phyloP scores from a whole-genome alignment of 2,329 filamentous ascomycete genomes.

The Hortaea werneckii region DNA sequence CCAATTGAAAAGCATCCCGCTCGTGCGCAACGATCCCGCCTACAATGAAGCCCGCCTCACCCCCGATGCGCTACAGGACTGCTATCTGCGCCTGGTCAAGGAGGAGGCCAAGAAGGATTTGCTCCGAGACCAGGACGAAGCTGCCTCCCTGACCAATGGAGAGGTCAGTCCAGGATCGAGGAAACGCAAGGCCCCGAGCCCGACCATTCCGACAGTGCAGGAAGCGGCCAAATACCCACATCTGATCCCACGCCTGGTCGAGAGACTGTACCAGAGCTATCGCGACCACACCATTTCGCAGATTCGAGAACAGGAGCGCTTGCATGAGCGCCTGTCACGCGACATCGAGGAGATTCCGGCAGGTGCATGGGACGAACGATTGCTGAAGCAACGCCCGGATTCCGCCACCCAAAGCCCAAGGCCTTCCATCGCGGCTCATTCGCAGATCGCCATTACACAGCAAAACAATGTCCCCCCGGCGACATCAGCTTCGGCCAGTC shows the following conservation, averaged over 20 bases:
- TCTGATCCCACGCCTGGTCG: slow-evolving; percentile 59
- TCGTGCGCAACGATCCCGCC: slow-evolving; percentile 57
- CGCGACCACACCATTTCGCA: slow-evolving; percentile 57
- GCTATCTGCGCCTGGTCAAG: slow-evolving; percentile 66
- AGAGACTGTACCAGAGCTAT: slow-evolving; percentile 66
- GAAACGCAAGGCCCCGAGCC: slow-evolving; percentile 65
- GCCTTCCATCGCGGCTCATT: slow-evolving; percentile 15
- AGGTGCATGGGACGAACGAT: slow-evolving; percentile 42
- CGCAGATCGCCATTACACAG: slow-evolving; percentile 8
- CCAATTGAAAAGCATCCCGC: slow-evolving; percentile 60
- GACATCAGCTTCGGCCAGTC: slow-evolving; percentile 10
- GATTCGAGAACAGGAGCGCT: slow-evolving; percentile 64
- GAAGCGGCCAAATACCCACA: slow-evolving; percentile 58
- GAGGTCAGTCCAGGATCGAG: slow-evolving; percentile 45
- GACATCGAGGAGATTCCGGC: slow-evolving; percentile 62
- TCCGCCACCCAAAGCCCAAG: slow-evolving; percentile 14
- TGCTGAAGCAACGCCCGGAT: slow-evolving; percentile 12
- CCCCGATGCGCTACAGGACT: slow-evolving; percentile 65
- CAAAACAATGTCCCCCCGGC: slow-evolving; percentile 6
- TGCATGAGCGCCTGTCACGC: slow-evolving; percentile 49
- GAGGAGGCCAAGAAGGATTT: slow-evolving; percentile 52
- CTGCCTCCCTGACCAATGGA: slow-evolving; percentile 26
- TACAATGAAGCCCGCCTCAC: slow-evolving; percentile 68
- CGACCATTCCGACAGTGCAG: slow-evolving; percentile 52
- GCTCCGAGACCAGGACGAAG: slow-evolving; percentile 22